Evolutionary conservation across 73 alveolate species (phyloP).

Genomic region (Effrenium voratum): DNA sequence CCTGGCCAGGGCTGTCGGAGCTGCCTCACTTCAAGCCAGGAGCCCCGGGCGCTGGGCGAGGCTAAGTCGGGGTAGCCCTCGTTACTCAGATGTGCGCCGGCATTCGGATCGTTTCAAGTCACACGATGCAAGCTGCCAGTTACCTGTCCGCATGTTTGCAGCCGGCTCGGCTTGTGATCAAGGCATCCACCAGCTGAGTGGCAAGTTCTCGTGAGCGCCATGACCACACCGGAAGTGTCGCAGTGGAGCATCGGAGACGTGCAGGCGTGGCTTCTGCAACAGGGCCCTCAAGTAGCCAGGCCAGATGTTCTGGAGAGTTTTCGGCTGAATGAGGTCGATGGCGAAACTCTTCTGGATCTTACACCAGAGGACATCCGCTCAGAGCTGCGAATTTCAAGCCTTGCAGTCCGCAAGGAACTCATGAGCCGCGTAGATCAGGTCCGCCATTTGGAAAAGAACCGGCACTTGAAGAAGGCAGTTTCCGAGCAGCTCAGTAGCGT

Average conservation of each 20-base stretch:
- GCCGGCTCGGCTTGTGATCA: not conserved
- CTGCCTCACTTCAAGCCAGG: conserved; percentile 69
- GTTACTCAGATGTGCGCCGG: not conserved
- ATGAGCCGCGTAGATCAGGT: not conserved
- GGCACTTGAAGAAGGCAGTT: conserved; percentile 5
- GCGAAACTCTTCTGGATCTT: not conserved
- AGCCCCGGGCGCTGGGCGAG: not conserved
- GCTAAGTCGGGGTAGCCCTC: not conserved
- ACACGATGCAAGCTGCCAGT: too few species aligned
- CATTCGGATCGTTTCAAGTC: not conserved
- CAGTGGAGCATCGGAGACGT: conserved; percentile 38
- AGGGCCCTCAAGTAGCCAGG: not conserved
- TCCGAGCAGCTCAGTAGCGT: not conserved
- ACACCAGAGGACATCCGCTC: not conserved
- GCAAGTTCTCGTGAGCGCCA: not conserved
- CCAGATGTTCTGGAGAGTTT: conserved; percentile 20
- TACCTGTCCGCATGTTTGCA: not conserved
- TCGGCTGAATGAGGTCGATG: conserved; percentile 16
- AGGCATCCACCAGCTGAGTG: not conserved
- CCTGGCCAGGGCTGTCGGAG: conserved; percentile 77
- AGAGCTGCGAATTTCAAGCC: not conserved
- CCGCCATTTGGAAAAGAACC: conserved; percentile 5
- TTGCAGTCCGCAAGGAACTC: not conserved
- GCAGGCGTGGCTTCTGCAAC: conserved; percentile 39
- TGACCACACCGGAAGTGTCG: not conserved